phyloP scores from a whole-genome alignment of 495 filamentous ascomycete genomes.

The Cudoniella acicularis region DNA sequence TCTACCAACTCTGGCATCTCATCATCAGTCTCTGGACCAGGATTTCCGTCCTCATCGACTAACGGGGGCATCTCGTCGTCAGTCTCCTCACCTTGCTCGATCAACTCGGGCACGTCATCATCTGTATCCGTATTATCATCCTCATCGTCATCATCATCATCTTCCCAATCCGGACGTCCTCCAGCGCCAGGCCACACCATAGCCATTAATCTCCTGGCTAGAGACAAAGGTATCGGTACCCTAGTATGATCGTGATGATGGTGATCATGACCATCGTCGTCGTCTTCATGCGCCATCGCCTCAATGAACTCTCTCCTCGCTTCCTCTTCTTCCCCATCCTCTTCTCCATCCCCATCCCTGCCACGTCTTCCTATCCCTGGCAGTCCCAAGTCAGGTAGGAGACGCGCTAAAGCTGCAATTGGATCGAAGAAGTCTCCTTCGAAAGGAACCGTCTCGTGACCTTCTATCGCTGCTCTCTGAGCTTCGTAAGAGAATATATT shows the following conservation, averaged over 20 bases:
- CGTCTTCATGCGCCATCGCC: not conserved
- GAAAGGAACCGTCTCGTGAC: not conserved
- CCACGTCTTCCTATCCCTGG: too few relatives aligned
- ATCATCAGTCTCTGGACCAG: too few relatives aligned
- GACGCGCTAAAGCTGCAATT: conserved; percentile 13
- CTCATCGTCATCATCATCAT: conserved; percentile 2
- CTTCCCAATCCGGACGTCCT: not conserved
- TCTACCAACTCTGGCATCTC: too few relatives aligned
- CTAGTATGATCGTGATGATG: not conserved
- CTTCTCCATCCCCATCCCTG: conserved; percentile 16
- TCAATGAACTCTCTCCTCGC: not conserved
- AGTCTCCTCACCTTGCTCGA: too few relatives aligned
- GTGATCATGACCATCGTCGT: not conserved
- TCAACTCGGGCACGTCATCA: conserved; percentile 14
- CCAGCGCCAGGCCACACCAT: not conserved
- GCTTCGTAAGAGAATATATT: conserved; percentile 41
- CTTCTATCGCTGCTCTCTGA: conserved; percentile 5
- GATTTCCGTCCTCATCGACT: too few relatives aligned
- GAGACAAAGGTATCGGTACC: not conserved
- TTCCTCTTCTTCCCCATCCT: conserved; percentile 12
- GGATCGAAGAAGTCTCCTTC: conserved; percentile 17
- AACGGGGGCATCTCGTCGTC: too few relatives aligned
- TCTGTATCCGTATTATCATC: not conserved
- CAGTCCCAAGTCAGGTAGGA: conserved; percentile 5
- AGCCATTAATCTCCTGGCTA: not conserved